Conservation (phyloP, 352 stramenopile genomes). For the Globisporangium nodosum region DNA sequence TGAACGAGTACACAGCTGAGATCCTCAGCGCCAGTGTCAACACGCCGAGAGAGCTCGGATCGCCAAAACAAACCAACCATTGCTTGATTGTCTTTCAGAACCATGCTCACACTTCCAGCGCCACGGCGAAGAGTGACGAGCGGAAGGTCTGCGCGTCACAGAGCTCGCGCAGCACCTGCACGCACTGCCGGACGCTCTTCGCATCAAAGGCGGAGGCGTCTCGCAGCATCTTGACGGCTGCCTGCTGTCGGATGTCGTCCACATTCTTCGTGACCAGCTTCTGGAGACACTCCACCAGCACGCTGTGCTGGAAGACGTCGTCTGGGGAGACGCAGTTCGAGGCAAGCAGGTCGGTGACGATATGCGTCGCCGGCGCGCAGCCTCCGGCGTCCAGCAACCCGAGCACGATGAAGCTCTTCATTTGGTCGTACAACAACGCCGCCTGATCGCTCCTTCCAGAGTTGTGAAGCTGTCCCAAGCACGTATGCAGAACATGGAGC, state of each 20-base stretch:
- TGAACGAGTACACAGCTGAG: neutral
- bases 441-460: conserved; percentile 15
- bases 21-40: neutral
- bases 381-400: conserved; percentile 32
- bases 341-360: conserved; percentile 23
- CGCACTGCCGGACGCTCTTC: conserved; percentile 23
- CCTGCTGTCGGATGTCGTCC: conserved; percentile 59
- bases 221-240: conserved; percentile 46
- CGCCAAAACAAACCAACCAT: too few relatives aligned
- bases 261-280: conserved; percentile 41
- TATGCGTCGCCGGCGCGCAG: conserved; percentile 28
- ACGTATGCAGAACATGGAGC: conserved; percentile 46
- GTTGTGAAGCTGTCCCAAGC: conserved; percentile 40
- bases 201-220: conserved; percentile 25
- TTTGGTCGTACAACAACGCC: conserved; percentile 49
- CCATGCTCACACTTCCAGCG: conserved; percentile 24
- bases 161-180: conserved; percentile 24
- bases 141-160: conserved; percentile 35
- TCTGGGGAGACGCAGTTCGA: conserved; percentile 2
- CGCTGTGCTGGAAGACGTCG: conserved; percentile 31
- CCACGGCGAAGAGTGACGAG: conserved; percentile 52
- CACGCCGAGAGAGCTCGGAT: neutral
- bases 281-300: conserved; percentile 31
- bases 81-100: neutral
- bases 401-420: conserved; percentile 38